Evolutionary conservation across 768 basidiomycete species (phyloP), one percentile per base, ranked within the genome.

Genomic region (Crepidotus variabilis): DNA sequence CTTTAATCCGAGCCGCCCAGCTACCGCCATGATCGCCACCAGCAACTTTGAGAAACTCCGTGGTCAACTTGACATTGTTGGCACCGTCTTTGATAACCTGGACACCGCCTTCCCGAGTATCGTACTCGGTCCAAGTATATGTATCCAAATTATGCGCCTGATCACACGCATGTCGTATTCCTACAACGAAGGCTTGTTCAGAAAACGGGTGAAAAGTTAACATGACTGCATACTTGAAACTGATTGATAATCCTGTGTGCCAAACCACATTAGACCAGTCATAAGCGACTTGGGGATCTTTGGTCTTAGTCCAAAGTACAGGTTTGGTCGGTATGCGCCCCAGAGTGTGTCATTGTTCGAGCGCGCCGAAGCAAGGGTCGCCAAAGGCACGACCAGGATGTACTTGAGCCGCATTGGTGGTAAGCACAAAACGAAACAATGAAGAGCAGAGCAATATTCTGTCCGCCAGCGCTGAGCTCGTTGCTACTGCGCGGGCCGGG

Each of bases 221-320:
- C 53, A 55, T 23, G 56, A 20, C 62, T n/a, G 36, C 88, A 69
- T 58, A 87, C 89, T 79, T 58, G 72, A 67, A 56, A 85, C 71
- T 60, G 91, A 87, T 65, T 86, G 78, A 66, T 84, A 97, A 71
- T 96, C 82, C 36, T 92, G 86, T 7, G 91, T 87, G 28, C 94
- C 92, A 68, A 92, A 94, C 95, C 95, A 98, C 71, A 96, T 83
- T 33, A 98, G 81, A 11, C 95, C 95, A 2, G 90, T 92, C 85
- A 94, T 82, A 23, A 98, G 79, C n/a, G 91, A 92, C 63, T 91
- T 84, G 0, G 94, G 93, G 60, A 92, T 73, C 46, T 88, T 80
- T 11, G 95, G 92, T 50, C 92, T 76, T 47, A 97, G 77, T 18
- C 95, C 95, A 71, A 97, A 96, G 74, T 98, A 98, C n/a, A 97